Conservation (phyloP, 345 rosid species). For the Moricandia arvensis region DNA sequence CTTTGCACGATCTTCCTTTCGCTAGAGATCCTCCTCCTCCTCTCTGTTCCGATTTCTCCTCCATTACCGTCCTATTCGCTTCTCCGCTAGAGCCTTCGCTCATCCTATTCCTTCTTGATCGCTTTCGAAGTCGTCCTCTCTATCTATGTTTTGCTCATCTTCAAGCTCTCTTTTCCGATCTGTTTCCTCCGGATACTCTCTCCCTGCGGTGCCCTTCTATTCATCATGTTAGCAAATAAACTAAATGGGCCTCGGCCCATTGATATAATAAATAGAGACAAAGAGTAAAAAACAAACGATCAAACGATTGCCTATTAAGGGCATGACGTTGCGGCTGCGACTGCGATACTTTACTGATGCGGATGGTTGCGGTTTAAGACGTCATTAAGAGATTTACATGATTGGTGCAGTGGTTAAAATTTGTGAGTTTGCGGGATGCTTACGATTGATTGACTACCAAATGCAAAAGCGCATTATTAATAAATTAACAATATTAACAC, state of each 20-base stretch:
- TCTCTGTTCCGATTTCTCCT: conserved; percentile 17
- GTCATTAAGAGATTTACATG: no score
- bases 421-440: no score
- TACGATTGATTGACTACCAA: no score
- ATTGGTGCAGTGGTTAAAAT: no score
- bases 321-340: no score
- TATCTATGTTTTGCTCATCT: conserved; percentile 18
- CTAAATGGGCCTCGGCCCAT: conserved; percentile 34
- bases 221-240: background rate
- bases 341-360: no score
- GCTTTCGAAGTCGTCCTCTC: background rate
- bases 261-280: conserved; percentile 54
- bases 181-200: background rate
- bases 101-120: conserved; percentile 1
- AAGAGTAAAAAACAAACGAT: no score
- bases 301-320: no score
- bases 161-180: conserved; percentile 19
- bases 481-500: no score
- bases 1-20: conserved; percentile 65
- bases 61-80: conserved; percentile 22
- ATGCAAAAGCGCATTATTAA: no score
- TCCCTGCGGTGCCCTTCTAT: conserved; percentile 23
- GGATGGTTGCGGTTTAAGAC: no score
- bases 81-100: conserved; percentile 36
- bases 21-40: conserved; percentile 25